Evolutionary conservation across 1,139 yeast species (phyloP).

Genomic region (Saccharomyces hybrid): DNA sequence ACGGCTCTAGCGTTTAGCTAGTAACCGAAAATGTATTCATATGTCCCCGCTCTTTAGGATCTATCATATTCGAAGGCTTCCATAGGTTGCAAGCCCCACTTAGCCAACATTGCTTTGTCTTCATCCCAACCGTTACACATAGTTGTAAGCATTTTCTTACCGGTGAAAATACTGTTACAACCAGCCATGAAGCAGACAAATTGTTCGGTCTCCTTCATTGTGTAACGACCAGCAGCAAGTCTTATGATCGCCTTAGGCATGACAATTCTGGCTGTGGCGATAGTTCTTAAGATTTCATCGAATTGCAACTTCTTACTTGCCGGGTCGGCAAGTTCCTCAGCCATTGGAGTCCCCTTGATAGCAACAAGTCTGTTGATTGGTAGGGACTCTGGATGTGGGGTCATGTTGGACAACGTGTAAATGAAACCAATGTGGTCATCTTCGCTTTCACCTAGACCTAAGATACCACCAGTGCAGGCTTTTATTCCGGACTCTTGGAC

Average conservation of each 20-base stretch:
- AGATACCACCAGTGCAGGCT: conserved; percentile 74
- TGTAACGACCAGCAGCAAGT: conserved; percentile 73
- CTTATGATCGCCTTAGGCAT: conserved; percentile 70
- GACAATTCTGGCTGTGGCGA: conserved; percentile 66
- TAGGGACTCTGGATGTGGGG: conserved; percentile 66
- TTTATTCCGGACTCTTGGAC: conserved; percentile 60
- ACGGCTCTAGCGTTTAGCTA: not conserved
- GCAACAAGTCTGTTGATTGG: conserved; percentile 79
- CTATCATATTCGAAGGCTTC: conserved; percentile 37
- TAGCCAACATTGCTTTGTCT: conserved; percentile 56
- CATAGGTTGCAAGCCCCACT: conserved; percentile 72
- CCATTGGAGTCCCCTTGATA: conserved; percentile 72
- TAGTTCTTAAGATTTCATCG: conserved; percentile 58
- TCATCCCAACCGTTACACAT: conserved; percentile 85
- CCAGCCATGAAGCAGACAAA: conserved; percentile 71
- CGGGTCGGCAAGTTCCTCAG: conserved; percentile 41
- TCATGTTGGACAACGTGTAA: conserved; percentile 59
- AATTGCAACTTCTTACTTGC: conserved; percentile 43
- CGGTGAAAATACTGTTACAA: conserved; percentile 74
- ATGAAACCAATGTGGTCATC: conserved; percentile 66
- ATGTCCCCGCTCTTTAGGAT: not conserved
- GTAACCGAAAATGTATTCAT: not conserved
- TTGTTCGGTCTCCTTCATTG: conserved; percentile 74
- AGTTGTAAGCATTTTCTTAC: conserved; percentile 74
- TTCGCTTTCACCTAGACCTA: conserved; percentile 68